These are phyloP conservation scores for Tulasnella sp. DNA, from an alignment of 768 basidiomycete species.

Conservation along the genomic window DNA sequence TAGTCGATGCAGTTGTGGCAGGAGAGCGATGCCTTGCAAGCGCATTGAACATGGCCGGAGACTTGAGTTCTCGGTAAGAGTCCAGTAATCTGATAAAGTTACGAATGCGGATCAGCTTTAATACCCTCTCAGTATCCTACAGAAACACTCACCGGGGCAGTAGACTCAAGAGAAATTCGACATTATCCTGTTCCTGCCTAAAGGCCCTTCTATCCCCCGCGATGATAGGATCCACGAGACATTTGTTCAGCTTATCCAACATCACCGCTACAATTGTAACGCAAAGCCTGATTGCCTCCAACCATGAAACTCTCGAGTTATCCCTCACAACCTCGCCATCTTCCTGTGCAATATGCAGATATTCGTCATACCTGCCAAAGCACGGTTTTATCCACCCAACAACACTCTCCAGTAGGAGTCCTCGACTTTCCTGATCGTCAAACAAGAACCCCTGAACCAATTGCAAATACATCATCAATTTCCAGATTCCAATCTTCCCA, in stretches of 20 bases:
- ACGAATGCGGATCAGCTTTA: constrained; percentile 7
- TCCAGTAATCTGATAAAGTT: constrained; percentile 51
- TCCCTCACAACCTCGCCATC: constrained; percentile 60
- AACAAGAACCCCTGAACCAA: constrained; percentile 82
- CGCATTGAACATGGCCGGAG: constrained; percentile 46
- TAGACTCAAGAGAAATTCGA: constrained; percentile 71
- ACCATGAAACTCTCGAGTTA: constrained; percentile 67
- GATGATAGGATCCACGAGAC: constrained; percentile 54
- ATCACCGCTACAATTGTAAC: constrained; percentile 80
- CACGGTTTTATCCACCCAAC: constrained; percentile 92
- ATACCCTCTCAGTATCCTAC: background rate
- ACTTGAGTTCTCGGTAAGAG: constrained; percentile 75
- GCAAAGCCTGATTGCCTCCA: constrained; percentile 82
- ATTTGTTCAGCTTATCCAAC: constrained; percentile 78
- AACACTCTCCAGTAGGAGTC: constrained; percentile 71
- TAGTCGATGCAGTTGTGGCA: constrained; percentile 40
- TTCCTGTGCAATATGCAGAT: constrained; percentile 42
- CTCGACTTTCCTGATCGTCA: constrained; percentile 64
- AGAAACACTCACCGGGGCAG: constrained; percentile 55
- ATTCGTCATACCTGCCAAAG: constrained; percentile 86
- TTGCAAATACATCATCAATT: constrained; percentile 86
- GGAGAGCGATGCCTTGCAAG: constrained; percentile 54
- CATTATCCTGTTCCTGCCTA: constrained; percentile 78
- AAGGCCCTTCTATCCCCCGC: constrained; percentile 46
- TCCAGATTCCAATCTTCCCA: constrained; percentile 85